phyloP scores from a whole-genome alignment of 176 grass and related monocot species.

The Ananas comosus region DNA sequence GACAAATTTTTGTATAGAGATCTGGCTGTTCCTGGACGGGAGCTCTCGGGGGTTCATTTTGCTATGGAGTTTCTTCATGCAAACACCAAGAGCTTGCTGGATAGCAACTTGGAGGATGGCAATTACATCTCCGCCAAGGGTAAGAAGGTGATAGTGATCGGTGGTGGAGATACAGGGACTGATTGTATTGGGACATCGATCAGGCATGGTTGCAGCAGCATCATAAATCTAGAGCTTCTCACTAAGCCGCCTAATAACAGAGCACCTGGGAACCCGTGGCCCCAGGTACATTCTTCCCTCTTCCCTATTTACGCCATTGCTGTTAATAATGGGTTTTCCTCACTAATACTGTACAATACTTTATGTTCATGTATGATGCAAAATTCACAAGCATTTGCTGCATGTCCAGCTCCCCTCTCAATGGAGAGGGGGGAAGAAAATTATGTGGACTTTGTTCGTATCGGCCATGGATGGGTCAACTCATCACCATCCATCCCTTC shows the following conservation, averaged over 20 bases:
- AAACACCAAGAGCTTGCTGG: constrained; percentile 96
- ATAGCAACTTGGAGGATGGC: constrained; percentile 89
- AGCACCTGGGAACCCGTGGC: constrained; percentile 80
- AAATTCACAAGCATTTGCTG: too few relatives aligned
- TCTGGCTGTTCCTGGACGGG: constrained; percentile 67
- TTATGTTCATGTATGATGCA: too few relatives aligned
- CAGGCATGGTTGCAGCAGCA: constrained; percentile 75
- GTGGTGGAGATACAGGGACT: constrained; percentile 94
- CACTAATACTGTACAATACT: too few relatives aligned
- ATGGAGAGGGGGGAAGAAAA: too few relatives aligned
- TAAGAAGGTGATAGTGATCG: constrained; percentile 98
- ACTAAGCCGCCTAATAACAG: constrained; percentile 64
- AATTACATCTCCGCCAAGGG: constrained; percentile 92
- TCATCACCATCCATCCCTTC: too few relatives aligned
- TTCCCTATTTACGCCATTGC: not conserved
- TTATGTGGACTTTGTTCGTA: too few relatives aligned
- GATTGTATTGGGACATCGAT: constrained; percentile 95
- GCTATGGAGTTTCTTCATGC: constrained; percentile 98
- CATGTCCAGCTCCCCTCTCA: too few relatives aligned
- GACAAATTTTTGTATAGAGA: constrained; percentile 43
- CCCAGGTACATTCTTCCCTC: constrained; percentile 49
- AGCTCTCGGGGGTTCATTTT: constrained; percentile 80
- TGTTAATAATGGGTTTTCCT: too few relatives aligned
- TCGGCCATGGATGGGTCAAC: too few relatives aligned
- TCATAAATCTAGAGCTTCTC: constrained; percentile 86